These are phyloP conservation scores for Eucalyptus cloeziana DNA, from an alignment of 345 rosid species.

Conservation along the genomic window DNA sequence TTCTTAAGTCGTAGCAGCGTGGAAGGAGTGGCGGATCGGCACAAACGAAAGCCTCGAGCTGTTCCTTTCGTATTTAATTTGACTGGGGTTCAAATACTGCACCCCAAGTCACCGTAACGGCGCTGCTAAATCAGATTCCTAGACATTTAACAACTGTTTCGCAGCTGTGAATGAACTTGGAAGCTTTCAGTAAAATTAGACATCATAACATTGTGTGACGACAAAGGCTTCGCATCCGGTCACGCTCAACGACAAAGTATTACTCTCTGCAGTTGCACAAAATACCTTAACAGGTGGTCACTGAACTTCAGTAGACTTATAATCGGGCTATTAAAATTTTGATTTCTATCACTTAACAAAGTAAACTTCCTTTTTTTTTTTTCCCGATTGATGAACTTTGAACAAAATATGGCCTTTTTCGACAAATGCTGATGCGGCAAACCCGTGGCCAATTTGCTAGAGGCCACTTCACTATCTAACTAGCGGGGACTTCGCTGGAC, in stretches of 20 bases:
- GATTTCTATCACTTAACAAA: neutral
- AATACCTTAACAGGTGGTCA: neutral
- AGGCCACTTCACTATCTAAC: neutral
- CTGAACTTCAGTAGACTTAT: neutral
- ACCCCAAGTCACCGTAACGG: no score
- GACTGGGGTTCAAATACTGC: no score
- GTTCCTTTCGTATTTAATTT: no score
- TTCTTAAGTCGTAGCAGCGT: no score
- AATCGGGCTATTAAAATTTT: neutral
- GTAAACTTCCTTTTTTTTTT: no score
- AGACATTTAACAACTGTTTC: no score
- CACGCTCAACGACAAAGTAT: neutral
- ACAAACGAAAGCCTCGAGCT: no score
- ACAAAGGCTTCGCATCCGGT: neutral
- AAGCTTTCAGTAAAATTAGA: no score
- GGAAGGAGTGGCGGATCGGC: no score
- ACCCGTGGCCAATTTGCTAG: neutral
- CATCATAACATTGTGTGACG: neutral
- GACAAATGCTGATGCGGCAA: neutral
- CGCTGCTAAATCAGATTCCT: no score
- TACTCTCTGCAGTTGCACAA: neutral
- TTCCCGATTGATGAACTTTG: neutral
- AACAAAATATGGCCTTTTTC: neutral
- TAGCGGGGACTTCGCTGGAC: no score
- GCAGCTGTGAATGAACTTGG: no score